Percentiles rank a stretch among this genome's conserved stretches.
These are phyloP conservation scores for Allium cepa DNA, from an alignment of 106 monocot species.

Conservation along the genomic window DNA sequence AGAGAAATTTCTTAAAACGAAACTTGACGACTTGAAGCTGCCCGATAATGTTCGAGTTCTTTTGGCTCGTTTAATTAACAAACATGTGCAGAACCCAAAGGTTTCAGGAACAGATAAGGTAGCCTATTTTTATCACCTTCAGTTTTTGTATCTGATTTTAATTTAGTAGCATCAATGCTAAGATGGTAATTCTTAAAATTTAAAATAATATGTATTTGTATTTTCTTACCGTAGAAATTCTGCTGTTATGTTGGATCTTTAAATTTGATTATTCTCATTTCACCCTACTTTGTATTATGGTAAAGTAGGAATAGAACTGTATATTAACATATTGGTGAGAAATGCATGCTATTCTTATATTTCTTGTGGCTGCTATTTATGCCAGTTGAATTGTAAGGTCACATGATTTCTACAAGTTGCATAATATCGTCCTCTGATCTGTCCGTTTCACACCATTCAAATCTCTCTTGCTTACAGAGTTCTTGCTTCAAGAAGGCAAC, in stretches of 20 bases:
- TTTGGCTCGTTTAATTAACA: neutral
- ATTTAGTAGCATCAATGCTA: neutral
- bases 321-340: neutral
- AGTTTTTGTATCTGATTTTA: neutral
- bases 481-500: slow-evolving; percentile 11
- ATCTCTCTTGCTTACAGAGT: neutral
- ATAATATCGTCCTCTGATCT: neutral
- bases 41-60: neutral
- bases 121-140: neutral
- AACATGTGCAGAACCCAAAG: neutral
- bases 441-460: neutral
- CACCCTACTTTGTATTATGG: neutral
- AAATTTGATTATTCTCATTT: neutral
- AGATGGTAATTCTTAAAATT: neutral
- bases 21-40: neutral
- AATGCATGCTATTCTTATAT: neutral
- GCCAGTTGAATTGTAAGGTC: neutral
- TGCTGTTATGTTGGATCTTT: neutral
- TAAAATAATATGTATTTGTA: too few relatives aligned
- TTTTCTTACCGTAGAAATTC: neutral
- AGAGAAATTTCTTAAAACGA: neutral
- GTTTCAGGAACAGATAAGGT: neutral
- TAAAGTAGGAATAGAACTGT: neutral
- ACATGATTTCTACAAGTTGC: neutral
- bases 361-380: neutral